These are phyloP conservation scores for Acrasis kona DNA, from an alignment of 78 protist genomes.

Conservation along the genomic window DNA sequence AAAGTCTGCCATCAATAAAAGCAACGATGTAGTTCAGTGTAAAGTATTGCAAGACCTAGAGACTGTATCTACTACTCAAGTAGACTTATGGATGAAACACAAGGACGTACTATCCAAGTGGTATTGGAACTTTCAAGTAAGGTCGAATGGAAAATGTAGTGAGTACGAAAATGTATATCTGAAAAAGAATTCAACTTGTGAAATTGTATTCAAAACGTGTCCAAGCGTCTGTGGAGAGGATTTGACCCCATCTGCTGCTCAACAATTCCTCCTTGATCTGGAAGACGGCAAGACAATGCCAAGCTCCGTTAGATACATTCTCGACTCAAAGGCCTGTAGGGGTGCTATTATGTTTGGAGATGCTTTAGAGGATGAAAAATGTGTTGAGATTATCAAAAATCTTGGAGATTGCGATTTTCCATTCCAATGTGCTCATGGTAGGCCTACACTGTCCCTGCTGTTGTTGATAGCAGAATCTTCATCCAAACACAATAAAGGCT, in stretches of 20 bases:
- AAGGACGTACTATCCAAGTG: neutral
- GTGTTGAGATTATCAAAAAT: neutral
- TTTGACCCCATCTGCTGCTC: neutral
- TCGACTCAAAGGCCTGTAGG: conserved; percentile 25
- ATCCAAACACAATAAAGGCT: no score
- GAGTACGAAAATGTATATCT: neutral
- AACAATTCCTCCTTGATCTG: neutral
- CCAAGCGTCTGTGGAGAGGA: neutral
- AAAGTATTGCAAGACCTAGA: no score
- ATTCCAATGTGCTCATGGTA: conserved; percentile 39
- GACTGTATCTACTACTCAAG: neutral
- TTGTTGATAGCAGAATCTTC: neutral
- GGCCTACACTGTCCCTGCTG: conserved; percentile 26
- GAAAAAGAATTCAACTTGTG: neutral
- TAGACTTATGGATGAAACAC: neutral
- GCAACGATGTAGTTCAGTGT: neutral
- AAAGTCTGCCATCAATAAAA: neutral
- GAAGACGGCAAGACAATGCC: neutral
- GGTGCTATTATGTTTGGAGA: conserved; percentile 35
- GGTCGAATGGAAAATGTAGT: no score
- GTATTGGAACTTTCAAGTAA: neutral
- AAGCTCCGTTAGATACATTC: neutral
- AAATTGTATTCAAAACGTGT: neutral
- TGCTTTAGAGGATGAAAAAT: neutral
- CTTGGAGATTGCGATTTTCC: conserved; percentile 7